Percentiles rank a stretch among this genome's conserved stretches.
These are phyloP conservation scores for Fusarium setosum DNA, from an alignment of 2,329 filamentous ascomycete genomes.

Conservation along the genomic window DNA sequence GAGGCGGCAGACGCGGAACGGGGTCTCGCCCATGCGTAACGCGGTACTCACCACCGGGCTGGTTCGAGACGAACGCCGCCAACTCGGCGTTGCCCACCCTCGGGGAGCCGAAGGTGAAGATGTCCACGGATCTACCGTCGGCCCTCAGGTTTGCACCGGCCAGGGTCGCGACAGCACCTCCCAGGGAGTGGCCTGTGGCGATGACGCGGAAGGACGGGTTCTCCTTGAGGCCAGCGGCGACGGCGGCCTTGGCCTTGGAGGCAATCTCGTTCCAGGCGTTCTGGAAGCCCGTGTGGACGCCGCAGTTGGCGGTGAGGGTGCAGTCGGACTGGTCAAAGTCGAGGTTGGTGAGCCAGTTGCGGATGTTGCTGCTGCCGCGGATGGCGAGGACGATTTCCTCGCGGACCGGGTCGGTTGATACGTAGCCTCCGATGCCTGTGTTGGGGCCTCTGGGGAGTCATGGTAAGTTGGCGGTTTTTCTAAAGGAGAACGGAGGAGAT, in stretches of 20 bases:
- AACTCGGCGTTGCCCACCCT: constrained; percentile 71
- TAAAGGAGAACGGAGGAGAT: neutral
- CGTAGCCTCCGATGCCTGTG: constrained; percentile 62
- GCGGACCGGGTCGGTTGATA: constrained; percentile 60
- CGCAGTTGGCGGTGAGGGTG: constrained; percentile 55
- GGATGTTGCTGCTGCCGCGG: constrained; percentile 67
- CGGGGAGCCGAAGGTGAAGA: constrained; percentile 76
- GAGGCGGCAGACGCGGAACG: constrained; percentile 74
- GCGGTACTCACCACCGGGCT: constrained; percentile 67
- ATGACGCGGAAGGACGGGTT: constrained; percentile 66
- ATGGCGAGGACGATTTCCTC: constrained; percentile 69
- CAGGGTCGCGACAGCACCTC: constrained; percentile 72
- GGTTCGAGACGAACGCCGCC: constrained; percentile 63
- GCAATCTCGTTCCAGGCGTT: constrained; percentile 68
- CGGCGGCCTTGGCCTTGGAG: constrained; percentile 51
- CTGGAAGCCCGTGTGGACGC: constrained; percentile 68
- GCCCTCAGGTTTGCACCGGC: constrained; percentile 67
- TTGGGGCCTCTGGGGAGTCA: constrained; percentile 49
- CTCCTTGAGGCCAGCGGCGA: constrained; percentile 55
- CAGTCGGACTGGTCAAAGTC: constrained; percentile 46
- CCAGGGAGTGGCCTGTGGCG: constrained; percentile 76
- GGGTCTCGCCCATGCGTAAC: constrained; percentile 76
- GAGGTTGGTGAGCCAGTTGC: constrained; percentile 72
- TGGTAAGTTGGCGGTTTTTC: constrained; percentile 30
- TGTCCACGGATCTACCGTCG: constrained; percentile 57